Evolutionary conservation across 163 green algal species (phyloP).

Genomic region (Trebouxia gelatinosa): DNA sequence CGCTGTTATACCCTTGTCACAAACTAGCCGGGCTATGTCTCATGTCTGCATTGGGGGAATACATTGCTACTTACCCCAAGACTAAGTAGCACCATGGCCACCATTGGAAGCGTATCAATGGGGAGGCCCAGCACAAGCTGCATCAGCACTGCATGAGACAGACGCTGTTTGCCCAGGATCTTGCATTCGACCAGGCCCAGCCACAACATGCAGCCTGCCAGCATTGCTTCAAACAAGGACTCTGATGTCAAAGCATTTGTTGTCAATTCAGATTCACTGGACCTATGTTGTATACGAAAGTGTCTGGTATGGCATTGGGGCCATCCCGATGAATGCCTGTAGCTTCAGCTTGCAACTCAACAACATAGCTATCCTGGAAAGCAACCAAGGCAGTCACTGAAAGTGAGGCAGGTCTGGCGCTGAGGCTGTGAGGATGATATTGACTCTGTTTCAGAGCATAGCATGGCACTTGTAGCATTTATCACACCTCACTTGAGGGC

Average conservation of each 20-base stretch:
- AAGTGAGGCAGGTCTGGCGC: no score
- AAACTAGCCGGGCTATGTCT: not conserved
- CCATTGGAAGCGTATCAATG: not conserved
- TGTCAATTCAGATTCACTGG: not conserved
- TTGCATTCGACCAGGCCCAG: not conserved
- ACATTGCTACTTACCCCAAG: not conserved
- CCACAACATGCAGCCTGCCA: not conserved
- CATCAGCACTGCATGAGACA: constrained; percentile 1
- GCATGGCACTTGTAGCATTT: not conserved
- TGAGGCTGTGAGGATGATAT: no score
- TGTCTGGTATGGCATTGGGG: not conserved
- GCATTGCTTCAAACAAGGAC: not conserved
- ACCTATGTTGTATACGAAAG: constrained; percentile 25
- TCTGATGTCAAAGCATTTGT: not conserved
- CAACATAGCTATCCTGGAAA: not conserved
- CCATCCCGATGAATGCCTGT: constrained; percentile 14
- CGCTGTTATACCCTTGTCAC: not conserved
- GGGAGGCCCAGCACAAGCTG: not conserved
- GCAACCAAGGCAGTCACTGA: not conserved
- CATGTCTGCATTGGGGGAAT: no score
- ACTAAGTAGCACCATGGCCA: not conserved
- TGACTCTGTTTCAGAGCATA: not conserved
- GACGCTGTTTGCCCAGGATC: not conserved
- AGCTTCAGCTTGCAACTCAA: constrained; percentile 17
- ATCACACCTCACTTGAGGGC: no score